Percentiles rank a stretch among this genome's conserved stretches.
These are phyloP conservation scores for Vaccinium darrowii DNA, from an alignment of 148 eudicot genomes.

Conservation along the genomic window DNA sequence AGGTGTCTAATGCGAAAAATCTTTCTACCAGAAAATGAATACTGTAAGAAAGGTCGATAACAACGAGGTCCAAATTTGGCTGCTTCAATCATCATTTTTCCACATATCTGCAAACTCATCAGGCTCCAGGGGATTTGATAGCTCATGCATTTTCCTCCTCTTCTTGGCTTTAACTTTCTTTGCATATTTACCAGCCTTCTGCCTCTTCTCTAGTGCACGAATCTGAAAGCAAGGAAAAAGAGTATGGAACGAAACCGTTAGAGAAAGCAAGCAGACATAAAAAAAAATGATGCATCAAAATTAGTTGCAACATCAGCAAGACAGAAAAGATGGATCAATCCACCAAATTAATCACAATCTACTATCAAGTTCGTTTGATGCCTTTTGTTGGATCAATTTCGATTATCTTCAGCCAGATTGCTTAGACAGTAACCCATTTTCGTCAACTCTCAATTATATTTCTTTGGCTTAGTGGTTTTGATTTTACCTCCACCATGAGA, in stretches of 20 bases:
- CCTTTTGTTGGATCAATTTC: background rate
- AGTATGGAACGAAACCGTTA: background rate
- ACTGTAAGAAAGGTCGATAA: background rate
- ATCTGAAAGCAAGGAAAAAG: slow-evolving; percentile 36
- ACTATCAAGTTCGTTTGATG: background rate
- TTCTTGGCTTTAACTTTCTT: slow-evolving; percentile 93
- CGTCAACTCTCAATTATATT: background rate
- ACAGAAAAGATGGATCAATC: background rate
- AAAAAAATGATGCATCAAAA: too few relatives aligned
- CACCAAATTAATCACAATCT: background rate
- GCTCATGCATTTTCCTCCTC: slow-evolving; percentile 81
- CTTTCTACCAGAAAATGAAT: too few relatives aligned
- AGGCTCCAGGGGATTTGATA: slow-evolving; percentile 67
- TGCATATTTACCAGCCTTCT: slow-evolving; percentile 84
- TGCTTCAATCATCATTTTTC: slow-evolving; percentile 47
- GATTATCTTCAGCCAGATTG: slow-evolving; percentile 1
- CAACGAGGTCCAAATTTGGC: background rate
- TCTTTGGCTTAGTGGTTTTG: background rate
- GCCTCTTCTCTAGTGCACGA: slow-evolving; percentile 77
- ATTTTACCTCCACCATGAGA: background rate
- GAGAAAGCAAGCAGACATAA: background rate
- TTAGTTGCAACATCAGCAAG: background rate
- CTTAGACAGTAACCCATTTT: background rate
- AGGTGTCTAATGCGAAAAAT: background rate
- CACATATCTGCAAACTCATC: slow-evolving; percentile 97